phyloP scores from a whole-genome alignment of 1,284 basidiomycete genomes.

The Malassezia obtusa region DNA sequence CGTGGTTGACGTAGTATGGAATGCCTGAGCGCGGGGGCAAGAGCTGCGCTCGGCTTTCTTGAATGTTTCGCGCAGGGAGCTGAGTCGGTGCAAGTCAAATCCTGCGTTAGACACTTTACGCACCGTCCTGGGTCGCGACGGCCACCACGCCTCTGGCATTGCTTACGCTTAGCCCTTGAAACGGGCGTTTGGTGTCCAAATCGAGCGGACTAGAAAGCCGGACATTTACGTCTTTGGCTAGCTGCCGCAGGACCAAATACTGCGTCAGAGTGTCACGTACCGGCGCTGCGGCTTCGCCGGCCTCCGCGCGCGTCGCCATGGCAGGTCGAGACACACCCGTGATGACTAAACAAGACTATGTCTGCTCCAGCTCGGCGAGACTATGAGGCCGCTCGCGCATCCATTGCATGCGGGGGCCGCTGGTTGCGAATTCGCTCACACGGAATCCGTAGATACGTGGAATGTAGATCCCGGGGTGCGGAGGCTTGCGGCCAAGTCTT shows the following conservation, averaged over 20 bases:
- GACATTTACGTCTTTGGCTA: constrained; percentile 37
- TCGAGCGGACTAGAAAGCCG: constrained; percentile 34
- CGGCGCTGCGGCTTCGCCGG: constrained; percentile 14
- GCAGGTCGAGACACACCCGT: not conserved
- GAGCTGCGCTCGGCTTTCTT: constrained; percentile 17
- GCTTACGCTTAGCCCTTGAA: constrained; percentile 3
- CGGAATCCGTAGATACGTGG: constrained; percentile 80
- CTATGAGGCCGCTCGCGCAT: constrained; percentile 71
- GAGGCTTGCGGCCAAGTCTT: constrained; percentile 28
- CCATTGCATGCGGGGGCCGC: constrained; percentile 95
- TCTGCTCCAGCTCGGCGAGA: constrained; percentile 62
- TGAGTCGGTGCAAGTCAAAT: not conserved
- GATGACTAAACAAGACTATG: constrained; percentile 3
- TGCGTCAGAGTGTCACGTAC: constrained; percentile 9
- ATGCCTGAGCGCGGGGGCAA: not conserved
- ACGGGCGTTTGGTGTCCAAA: not conserved
- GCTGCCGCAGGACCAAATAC: constrained; percentile 31
- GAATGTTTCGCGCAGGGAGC: not conserved
- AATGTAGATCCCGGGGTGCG: constrained; percentile 60
- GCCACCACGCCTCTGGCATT: not conserved
- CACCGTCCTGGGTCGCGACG: constrained; percentile 3
- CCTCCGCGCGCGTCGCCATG: constrained; percentile 14
- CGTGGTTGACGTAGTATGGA: not conserved
- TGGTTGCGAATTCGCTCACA: constrained; percentile 58
- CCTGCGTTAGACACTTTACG: not conserved